These are phyloP conservation scores for Cenococcum geophilum DNA, from an alignment of 495 filamentous ascomycete genomes.

Conservation along the genomic window DNA sequence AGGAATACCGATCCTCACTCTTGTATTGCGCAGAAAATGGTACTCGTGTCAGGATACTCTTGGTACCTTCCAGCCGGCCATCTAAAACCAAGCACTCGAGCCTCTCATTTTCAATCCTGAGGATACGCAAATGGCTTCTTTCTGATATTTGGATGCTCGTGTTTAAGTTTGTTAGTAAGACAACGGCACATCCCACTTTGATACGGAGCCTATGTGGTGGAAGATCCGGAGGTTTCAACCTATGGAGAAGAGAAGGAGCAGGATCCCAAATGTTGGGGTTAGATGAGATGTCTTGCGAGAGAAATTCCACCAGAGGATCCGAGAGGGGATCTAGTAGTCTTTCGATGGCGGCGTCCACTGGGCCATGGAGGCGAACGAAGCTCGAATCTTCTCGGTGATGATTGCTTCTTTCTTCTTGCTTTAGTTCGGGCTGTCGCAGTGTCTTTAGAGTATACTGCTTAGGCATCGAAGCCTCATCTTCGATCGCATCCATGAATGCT, in stretches of 20 bases:
- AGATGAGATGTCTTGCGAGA: constrained; percentile 18
- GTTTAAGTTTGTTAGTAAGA: constrained; percentile 13
- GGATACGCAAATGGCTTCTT: constrained; percentile 17
- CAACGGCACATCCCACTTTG: constrained; percentile 23
- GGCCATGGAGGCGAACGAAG: constrained; percentile 25
- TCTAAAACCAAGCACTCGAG: constrained; percentile 24
- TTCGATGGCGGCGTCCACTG: constrained; percentile 22
- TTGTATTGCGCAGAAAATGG: constrained; percentile 18
- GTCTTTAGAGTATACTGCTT: background rate
- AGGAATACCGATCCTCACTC: constrained; percentile 13
- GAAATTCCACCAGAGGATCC: constrained; percentile 21
- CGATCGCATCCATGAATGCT: background rate
- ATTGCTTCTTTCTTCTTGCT: too few species aligned
- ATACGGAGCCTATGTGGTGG: constrained; percentile 22
- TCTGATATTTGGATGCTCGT: constrained; percentile 15
- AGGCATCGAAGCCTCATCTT: background rate
- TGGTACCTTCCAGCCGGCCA: constrained; percentile 19
- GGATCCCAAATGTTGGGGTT: constrained; percentile 15
- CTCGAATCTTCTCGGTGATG: constrained; percentile 5
- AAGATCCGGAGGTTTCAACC: constrained; percentile 17
- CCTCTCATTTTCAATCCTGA: constrained; percentile 10
- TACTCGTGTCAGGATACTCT: constrained; percentile 14
- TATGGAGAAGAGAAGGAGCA: constrained; percentile 15
- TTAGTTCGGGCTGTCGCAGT: background rate
- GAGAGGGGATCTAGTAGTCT: constrained; percentile 10